These are phyloP conservation scores for Uronychia binucleata DNA, from an alignment of 73 alveolate genomes.

Conservation along the genomic window DNA sequence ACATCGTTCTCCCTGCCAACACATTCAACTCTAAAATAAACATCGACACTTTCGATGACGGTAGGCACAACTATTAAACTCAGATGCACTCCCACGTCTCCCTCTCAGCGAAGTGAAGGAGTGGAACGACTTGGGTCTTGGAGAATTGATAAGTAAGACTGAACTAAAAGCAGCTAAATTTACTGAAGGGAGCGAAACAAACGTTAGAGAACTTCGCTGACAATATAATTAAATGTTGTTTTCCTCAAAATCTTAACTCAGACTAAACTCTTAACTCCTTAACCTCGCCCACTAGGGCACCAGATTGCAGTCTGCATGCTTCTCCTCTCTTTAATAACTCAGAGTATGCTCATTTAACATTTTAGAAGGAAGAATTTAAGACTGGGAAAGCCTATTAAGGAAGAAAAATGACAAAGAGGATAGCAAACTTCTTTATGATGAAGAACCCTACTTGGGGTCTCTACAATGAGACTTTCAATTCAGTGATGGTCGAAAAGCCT, in stretches of 20 bases:
- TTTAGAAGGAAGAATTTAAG: neutral
- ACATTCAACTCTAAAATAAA: slow-evolving; percentile 41
- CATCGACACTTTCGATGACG: slow-evolving; percentile 51
- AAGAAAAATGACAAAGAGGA: neutral
- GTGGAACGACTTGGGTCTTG: slow-evolving; percentile 54
- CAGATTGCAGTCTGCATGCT: too few relatives aligned
- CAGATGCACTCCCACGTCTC: slow-evolving; percentile 29
- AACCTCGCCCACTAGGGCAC: too few relatives aligned
- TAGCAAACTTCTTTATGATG: too few relatives aligned
- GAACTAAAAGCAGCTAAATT: neutral
- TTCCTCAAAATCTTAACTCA: neutral
- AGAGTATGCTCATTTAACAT: neutral
- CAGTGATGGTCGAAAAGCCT: too few relatives aligned
- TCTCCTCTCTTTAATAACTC: too few relatives aligned
- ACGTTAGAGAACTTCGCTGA: neutral
- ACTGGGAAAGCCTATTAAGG: neutral
- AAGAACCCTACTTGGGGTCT: too few relatives aligned
- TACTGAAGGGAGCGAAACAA: neutral
- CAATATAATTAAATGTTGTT: neutral
- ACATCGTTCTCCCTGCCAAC: slow-evolving; percentile 48
- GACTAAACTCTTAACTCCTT: too few relatives aligned
- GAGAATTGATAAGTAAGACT: slow-evolving; percentile 34
- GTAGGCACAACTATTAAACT: neutral
- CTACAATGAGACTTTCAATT: too few relatives aligned
- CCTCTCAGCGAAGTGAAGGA: slow-evolving; percentile 51